A percentile compares a stretch with the other conserved stretches of the same genome.
Conservation (phyloP, 192 early-diverging fungal genomes). For the Backusella psychrophila region DNA sequence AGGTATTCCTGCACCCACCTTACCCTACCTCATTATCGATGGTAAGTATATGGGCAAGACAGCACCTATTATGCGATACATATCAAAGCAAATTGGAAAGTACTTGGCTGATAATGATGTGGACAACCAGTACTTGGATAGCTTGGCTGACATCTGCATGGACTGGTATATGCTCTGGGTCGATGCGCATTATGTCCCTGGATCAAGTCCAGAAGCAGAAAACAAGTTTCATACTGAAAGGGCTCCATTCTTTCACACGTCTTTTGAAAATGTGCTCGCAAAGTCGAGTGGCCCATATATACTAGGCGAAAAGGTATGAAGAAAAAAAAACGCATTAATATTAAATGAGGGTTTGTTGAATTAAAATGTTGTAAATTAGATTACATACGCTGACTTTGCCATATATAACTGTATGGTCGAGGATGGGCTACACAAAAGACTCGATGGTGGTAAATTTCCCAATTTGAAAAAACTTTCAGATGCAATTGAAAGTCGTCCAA, state of each 20-base stretch:
- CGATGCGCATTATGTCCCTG: neutral
- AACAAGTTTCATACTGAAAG: neutral
- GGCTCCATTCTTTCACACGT: neutral
- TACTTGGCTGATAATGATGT: neutral
- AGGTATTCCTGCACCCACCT: neutral
- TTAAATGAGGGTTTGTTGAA: no score
- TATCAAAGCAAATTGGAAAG: no score
- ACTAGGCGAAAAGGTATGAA: neutral
- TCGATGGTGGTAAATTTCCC: neutral
- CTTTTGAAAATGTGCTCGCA: neutral
- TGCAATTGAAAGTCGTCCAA: neutral
- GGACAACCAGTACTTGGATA: neutral
- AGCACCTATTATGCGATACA: neutral
- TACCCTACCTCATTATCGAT: neutral
- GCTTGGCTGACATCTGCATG: neutral
- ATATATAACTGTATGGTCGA: neutral
- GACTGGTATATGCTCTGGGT: neutral
- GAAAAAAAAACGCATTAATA: no score
- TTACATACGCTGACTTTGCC: neutral
- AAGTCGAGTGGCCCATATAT: neutral
- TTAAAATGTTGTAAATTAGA: neutral
- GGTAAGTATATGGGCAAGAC: neutral
- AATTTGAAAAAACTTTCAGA: neutral
- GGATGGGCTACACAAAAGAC: neutral
- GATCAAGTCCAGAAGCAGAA: neutral